phyloP scores from a whole-genome alignment of 352 stramenopile genomes.

The Phytopythium boreale region DNA sequence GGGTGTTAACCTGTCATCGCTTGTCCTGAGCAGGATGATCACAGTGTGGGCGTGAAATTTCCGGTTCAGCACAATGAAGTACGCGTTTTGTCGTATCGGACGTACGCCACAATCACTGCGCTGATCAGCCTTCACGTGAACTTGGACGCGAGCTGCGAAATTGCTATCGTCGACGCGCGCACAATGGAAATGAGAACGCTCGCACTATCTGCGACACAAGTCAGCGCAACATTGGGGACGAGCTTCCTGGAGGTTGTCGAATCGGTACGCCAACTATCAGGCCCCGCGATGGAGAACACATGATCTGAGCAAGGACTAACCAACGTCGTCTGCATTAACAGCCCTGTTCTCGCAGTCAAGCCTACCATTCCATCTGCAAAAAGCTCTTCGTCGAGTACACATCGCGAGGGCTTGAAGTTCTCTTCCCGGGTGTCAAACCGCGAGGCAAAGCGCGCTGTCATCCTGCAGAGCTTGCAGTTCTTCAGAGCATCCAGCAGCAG shows the following conservation, averaged over 20 bases:
- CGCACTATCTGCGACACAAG: conserved; percentile 8
- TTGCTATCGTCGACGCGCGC: conserved; percentile 19
- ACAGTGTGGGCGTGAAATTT: conserved; percentile 16
- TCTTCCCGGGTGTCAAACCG: conserved; percentile 34
- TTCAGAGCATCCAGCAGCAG: background rate
- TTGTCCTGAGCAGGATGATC: conserved; percentile 4
- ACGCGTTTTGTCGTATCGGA: conserved; percentile 28
- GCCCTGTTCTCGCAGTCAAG: conserved; percentile 3
- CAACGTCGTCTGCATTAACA: background rate
- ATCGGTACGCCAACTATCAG: conserved; percentile 3
- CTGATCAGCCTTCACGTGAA: conserved; percentile 26
- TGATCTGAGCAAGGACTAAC: background rate
- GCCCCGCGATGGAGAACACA: background rate
- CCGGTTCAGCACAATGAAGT: conserved; percentile 31
- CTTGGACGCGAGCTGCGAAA: conserved; percentile 20
- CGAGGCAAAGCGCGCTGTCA: conserved; percentile 9
- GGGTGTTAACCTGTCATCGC: background rate
- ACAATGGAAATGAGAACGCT: conserved; percentile 9
- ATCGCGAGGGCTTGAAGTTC: conserved; percentile 34
- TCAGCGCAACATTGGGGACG: conserved; percentile 6
- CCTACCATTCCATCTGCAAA: conserved; percentile 24
- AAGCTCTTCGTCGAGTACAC: conserved; percentile 49
- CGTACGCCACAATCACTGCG: conserved; percentile 28
- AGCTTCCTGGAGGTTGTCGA: background rate
- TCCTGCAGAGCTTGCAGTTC: conserved; percentile 4